These are phyloP conservation scores for Nannochloropsis salina DNA, from an alignment of 108 stramenopile genomes.

Conservation along the genomic window DNA sequence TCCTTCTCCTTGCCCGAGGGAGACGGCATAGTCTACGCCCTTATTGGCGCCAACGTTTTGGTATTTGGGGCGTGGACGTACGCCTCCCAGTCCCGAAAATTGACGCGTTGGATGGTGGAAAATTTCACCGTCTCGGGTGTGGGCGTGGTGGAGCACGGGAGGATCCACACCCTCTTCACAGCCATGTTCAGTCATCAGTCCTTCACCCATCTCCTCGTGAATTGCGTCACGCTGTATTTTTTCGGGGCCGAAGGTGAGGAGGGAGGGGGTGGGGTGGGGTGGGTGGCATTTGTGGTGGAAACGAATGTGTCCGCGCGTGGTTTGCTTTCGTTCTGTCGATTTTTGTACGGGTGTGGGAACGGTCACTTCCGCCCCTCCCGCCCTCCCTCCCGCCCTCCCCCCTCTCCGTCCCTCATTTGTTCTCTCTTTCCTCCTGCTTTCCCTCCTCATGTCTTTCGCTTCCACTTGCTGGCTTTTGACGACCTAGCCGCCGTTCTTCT, in stretches of 20 bases:
- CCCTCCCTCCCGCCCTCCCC: not conserved
- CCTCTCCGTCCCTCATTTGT: not conserved
- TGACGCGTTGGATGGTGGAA: not conserved
- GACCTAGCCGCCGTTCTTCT: not conserved
- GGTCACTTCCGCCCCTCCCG: not conserved
- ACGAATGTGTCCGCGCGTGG: too few relatives aligned
- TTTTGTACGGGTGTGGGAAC: not conserved
- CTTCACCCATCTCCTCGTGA: not conserved
- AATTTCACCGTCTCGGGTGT: slow-evolving; percentile 7
- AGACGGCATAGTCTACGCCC: not conserved
- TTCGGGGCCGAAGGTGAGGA: not conserved
- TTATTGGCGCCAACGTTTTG: slow-evolving; percentile 10
- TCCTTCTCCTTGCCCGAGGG: not conserved
- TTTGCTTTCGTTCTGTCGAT: too few relatives aligned
- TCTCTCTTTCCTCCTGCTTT: not conserved
- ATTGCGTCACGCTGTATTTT: slow-evolving; percentile 23
- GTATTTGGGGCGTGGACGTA: not conserved
- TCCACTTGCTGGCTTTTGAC: too few relatives aligned
- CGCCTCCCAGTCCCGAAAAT: not conserved
- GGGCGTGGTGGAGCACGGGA: not conserved
- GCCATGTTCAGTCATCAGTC: slow-evolving; percentile 11
- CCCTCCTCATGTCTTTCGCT: not conserved
- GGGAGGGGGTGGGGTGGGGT: not conserved
- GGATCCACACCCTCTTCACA: slow-evolving; percentile 18
- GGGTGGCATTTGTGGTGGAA: too few relatives aligned